A percentile compares a stretch with the other conserved stretches of the same genome.
Evolutionary conservation across 192 early-diverging fungal genomes (phyloP).

Genomic region (Mortierella hygrophila): DNA sequence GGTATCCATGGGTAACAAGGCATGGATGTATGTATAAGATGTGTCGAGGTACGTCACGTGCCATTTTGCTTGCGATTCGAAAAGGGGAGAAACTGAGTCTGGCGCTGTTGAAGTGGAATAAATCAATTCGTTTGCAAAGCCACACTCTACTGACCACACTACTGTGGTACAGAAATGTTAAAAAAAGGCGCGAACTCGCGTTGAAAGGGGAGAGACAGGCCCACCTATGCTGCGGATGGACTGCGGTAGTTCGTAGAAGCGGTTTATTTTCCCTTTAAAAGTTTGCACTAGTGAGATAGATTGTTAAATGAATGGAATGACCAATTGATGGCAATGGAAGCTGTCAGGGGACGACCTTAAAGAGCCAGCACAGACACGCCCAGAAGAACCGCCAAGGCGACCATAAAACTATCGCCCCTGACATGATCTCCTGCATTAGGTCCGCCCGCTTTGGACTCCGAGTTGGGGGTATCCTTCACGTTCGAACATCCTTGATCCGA

Average conservation of each 20-base stretch:
- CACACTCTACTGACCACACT: neutral
- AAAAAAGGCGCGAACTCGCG: neutral
- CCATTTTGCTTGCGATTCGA: conserved; percentile 51
- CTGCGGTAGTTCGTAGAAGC: neutral
- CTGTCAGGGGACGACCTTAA: neutral
- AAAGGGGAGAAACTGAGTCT: conserved; percentile 31
- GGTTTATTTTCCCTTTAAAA: neutral
- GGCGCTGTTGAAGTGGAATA: neutral
- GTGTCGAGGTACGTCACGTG: conserved; percentile 23
- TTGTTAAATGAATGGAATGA: neutral
- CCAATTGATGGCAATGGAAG: neutral
- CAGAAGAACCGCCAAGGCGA: neutral
- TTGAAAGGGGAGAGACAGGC: no score
- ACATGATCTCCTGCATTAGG: neutral
- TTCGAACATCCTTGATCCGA: conserved; percentile 43
- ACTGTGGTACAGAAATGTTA: neutral
- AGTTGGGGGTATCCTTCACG: conserved; percentile 10
- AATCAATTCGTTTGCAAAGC: neutral
- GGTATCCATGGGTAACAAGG: neutral
- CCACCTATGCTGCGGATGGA: neutral
- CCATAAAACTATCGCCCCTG: neutral
- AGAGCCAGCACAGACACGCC: conserved; percentile 5
- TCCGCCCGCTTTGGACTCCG: conserved; percentile 7
- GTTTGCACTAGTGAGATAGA: neutral
- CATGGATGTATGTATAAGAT: neutral